These are phyloP conservation scores for Lactarius psammicola DNA, from an alignment of 768 basidiomycete species.

Conservation along the genomic window DNA sequence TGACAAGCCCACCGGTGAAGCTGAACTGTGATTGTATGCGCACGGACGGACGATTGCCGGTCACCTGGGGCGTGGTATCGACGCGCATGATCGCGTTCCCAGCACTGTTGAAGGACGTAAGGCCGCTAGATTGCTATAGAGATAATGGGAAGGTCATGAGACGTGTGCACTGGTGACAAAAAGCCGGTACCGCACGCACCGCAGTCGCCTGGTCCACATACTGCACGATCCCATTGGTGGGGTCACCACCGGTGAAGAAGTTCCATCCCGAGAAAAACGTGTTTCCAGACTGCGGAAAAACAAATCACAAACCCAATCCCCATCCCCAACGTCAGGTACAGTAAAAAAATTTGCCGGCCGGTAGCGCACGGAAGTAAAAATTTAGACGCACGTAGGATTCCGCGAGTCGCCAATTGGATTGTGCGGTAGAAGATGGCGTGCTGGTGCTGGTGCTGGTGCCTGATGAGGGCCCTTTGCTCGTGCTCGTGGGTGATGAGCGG, in stretches of 20 bases:
- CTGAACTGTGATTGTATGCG: conserved; percentile 65
- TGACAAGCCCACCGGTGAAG: conserved; percentile 66
- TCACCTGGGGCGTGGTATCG: conserved; percentile 74
- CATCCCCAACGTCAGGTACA: background rate
- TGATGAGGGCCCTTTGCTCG: conserved; percentile 25
- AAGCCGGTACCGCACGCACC: conserved; percentile 38
- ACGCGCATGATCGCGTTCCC: conserved; percentile 87
- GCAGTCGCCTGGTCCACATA: conserved; percentile 64
- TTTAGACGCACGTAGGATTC: conserved; percentile 53
- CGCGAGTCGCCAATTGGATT: conserved; percentile 46
- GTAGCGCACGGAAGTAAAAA: background rate
- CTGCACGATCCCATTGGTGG: conserved; percentile 70
- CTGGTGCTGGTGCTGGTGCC: conserved; percentile 30
- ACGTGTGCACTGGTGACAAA: conserved; percentile 9
- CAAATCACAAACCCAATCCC: background rate
- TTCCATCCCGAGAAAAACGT: conserved; percentile 82
- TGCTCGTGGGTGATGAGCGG: conserved; percentile 3
- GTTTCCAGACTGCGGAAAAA: conserved; percentile 49
- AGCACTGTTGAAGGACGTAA: conserved; percentile 62
- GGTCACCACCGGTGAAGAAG: conserved; percentile 68
- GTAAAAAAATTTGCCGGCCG: background rate
- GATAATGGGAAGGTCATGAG: background rate
- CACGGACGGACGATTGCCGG: conserved; percentile 68
- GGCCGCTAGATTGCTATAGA: conserved; percentile 50
- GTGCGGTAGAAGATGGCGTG: conserved; percentile 23